Evolutionary conservation across 139 green algal species (phyloP).

Genomic region (Parachlorella kessleri): DNA sequence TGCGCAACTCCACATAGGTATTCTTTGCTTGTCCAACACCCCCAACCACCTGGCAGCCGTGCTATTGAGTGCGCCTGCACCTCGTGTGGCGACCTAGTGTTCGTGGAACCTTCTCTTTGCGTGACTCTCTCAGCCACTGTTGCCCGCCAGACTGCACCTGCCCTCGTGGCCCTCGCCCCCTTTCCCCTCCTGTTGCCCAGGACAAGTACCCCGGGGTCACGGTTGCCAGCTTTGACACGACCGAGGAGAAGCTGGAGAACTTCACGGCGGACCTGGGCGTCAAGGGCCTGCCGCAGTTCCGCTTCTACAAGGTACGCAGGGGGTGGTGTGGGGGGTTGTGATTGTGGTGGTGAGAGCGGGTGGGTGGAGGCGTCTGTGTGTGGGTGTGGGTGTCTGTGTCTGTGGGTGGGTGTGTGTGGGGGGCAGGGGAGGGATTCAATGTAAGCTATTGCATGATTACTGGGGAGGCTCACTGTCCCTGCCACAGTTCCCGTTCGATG

Average conservation of each 20-base stretch:
- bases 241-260: conserved; percentile 58
- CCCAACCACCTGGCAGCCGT: background rate
- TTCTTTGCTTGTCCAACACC: background rate
- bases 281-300: conserved; percentile 75
- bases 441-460: too few species aligned
- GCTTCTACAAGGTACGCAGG: conserved; percentile 77
- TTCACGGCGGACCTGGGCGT: conserved; percentile 62
- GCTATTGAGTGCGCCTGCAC: background rate
- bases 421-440: too few species aligned
- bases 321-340: too few species aligned
- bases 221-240: conserved; percentile 82
- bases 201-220: conserved; percentile 64
- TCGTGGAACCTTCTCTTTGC: background rate
- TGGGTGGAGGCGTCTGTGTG: too few species aligned
- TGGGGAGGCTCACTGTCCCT: too few species aligned
- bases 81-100: background rate
- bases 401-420: too few species aligned
- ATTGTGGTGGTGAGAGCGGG: too few species aligned
- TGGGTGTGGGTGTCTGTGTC: too few species aligned
- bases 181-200: conserved; percentile 32
- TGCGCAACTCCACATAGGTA: background rate
- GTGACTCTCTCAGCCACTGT: too few species aligned
- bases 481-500: too few species aligned
- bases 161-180: too few species aligned
- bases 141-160: background rate